Conservation (phyloP, 495 filamentous ascomycete species). For the Hypoxylon rickii region DNA sequence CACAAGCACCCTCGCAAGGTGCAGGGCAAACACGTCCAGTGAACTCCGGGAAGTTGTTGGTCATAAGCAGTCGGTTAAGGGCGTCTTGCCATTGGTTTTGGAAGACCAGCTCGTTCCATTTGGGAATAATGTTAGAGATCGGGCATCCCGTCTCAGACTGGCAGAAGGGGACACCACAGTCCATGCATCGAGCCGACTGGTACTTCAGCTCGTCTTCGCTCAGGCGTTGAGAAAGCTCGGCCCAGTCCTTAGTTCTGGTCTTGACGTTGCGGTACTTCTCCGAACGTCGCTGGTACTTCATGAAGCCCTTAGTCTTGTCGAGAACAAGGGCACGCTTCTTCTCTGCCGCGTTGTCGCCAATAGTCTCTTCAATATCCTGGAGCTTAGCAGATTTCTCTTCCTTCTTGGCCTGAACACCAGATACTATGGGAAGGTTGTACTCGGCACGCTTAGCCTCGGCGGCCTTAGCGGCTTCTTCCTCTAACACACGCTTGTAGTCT, state of each 20-base stretch:
- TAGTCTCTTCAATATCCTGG: conserved; percentile 92
- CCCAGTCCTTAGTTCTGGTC: conserved; percentile 92
- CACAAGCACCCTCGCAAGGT: conserved; percentile 96
- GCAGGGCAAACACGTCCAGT: conserved; percentile 98
- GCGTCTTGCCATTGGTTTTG: conserved; percentile 93
- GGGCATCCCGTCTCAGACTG: conserved; percentile 97
- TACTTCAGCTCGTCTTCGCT: conserved; percentile 98
- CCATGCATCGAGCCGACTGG: conserved; percentile 98
- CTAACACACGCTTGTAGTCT: conserved; percentile 95
- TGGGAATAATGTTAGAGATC: conserved; percentile 99
- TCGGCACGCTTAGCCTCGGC: conserved; percentile 81
- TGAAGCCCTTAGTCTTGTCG: conserved; percentile 98
- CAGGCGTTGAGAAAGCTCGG: conserved; percentile 84
- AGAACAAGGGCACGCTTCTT: conserved; percentile 92
- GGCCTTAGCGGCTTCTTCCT: conserved; percentile 83
- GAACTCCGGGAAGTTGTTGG: conserved; percentile 99
- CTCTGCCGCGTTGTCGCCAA: conserved; percentile 81
- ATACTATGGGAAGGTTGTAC: conserved; percentile 79
- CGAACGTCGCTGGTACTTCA: conserved; percentile 93
- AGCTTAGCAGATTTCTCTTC: conserved; percentile 78
- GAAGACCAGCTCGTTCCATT: conserved; percentile 97
- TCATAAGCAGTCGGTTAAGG: conserved; percentile 93
- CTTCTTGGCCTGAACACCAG: conserved; percentile 67
- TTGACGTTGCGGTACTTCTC: conserved; percentile 93
- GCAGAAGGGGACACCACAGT: conserved; percentile 99